phyloP scores from a whole-genome alignment of 2,329 filamentous ascomycete species.

The Ilyonectria mors-panacis region DNA sequence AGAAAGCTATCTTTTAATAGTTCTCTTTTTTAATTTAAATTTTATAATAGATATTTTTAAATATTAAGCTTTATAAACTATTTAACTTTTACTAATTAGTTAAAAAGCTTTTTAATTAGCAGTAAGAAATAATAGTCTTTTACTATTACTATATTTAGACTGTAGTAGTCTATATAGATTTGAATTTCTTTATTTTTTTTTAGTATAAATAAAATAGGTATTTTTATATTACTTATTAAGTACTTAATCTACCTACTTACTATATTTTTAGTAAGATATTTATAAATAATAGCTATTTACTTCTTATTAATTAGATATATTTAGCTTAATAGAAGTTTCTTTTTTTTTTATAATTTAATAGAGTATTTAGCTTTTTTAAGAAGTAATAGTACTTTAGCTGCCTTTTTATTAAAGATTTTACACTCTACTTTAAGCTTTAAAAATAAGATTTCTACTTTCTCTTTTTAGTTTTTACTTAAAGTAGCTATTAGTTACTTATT shows the following conservation, averaged over 20 bases:
- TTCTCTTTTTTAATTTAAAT: not conserved
- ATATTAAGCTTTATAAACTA: not conserved
- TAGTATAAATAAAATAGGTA: not conserved
- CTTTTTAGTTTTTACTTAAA: too few species aligned
- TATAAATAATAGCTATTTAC: not conserved
- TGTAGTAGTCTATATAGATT: not conserved
- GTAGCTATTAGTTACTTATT: not conserved
- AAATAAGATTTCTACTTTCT: too few species aligned
- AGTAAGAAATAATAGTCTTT: not conserved
- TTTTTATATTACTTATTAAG: not conserved
- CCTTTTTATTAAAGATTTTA: too few species aligned
- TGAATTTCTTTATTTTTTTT: not conserved
- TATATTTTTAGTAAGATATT: not conserved
- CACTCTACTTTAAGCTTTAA: too few species aligned
- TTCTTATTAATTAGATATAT: not conserved
- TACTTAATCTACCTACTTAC: not conserved
- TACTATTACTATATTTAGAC: not conserved
- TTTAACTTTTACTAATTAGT: not conserved
- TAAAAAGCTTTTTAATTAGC: too few species aligned
- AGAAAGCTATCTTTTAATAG: not conserved
- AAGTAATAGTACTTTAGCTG: too few species aligned
- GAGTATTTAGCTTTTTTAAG: not conserved
- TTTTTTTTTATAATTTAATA: not conserved
- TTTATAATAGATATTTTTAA: not conserved
- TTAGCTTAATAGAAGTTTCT: not conserved